phyloP scores from a whole-genome alignment of 495 filamentous ascomycete genomes.

The Podospora didyma region DNA sequence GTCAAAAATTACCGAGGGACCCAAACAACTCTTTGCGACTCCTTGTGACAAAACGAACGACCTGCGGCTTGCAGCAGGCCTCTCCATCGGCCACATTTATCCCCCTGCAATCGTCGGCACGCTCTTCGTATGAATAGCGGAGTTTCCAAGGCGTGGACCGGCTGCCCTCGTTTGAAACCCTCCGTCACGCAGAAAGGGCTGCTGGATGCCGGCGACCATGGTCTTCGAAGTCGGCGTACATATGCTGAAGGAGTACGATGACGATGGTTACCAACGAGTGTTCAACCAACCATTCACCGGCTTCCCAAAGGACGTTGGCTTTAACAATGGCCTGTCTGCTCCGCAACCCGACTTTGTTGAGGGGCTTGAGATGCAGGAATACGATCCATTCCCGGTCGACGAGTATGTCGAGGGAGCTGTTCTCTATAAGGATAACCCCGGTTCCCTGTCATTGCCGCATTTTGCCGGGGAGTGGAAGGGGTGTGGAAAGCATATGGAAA shows the following conservation, averaged over 20 bases:
- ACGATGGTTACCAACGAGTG: slow-evolving; percentile 8
- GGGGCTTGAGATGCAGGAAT: slow-evolving; percentile 14
- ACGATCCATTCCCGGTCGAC: slow-evolving; percentile 22
- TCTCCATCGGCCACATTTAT: too few relatives aligned
- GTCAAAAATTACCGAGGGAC: too few relatives aligned
- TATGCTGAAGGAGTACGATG: slow-evolving; percentile 19
- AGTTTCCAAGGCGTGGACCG: too few relatives aligned
- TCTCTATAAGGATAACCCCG: slow-evolving; percentile 20
- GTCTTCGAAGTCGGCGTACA: slow-evolving; percentile 7
- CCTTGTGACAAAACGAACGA: too few relatives aligned
- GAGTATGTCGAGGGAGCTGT: slow-evolving; percentile 20
- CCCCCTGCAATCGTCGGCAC: too few relatives aligned
- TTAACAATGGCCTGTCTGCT: slow-evolving; percentile 24
- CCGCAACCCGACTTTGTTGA: slow-evolving; percentile 27
- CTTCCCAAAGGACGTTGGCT: slow-evolving; percentile 20
- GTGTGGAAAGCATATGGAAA: slow-evolving; percentile 11
- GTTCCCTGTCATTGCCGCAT: slow-evolving; percentile 24
- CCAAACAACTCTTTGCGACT: too few relatives aligned
- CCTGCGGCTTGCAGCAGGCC: too few relatives aligned
- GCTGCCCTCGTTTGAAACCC: too few relatives aligned
- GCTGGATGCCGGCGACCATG: too few relatives aligned
- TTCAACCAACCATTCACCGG: slow-evolving; percentile 19
- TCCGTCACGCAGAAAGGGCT: too few relatives aligned
- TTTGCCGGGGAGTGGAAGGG: slow-evolving; percentile 28
- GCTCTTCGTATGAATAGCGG: too few relatives aligned